Percentiles rank a stretch among this genome's conserved stretches.
Evolutionary conservation across 1,284 basidiomycete species (phyloP).

Genomic region (Tremellales sp.): DNA sequence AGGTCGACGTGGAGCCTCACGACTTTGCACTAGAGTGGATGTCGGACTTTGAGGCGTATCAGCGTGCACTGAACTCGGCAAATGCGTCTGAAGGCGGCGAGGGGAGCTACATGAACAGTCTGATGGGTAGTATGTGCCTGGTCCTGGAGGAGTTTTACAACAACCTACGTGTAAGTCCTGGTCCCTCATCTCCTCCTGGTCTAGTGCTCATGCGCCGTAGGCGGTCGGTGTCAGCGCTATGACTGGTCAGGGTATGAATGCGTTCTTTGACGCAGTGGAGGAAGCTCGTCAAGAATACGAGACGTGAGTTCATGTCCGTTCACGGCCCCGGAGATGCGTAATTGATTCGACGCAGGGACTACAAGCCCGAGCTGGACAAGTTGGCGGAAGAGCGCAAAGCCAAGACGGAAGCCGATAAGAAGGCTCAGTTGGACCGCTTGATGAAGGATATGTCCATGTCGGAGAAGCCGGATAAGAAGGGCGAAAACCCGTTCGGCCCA

Average conservation of each 20-base stretch:
- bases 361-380: slow-evolving; percentile 81
- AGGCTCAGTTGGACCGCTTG: slow-evolving; percentile 68
- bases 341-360: slow-evolving; percentile 60
- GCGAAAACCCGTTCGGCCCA: slow-evolving; percentile 46
- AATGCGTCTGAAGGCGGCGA: slow-evolving; percentile 78
- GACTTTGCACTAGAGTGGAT: slow-evolving; percentile 97
- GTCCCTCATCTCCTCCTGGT: slow-evolving; percentile 1
- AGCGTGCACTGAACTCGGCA: slow-evolving; percentile 56
- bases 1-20: slow-evolving; percentile 82
- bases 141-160: slow-evolving; percentile 99
- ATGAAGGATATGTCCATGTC: slow-evolving; percentile 82
- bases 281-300: slow-evolving; percentile 83
- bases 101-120: slow-evolving; percentile 94
- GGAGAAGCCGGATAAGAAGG: slow-evolving; percentile 41
- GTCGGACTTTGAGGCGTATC: slow-evolving; percentile 83
- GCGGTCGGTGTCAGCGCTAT: slow-evolving; percentile 93
- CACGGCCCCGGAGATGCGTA: neutral
- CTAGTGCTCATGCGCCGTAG: slow-evolving; percentile 49
- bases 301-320: slow-evolving; percentile 55
- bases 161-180: slow-evolving; percentile 69
- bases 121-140: slow-evolving; percentile 99
- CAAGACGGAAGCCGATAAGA: slow-evolving; percentile 64
- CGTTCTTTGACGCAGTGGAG: slow-evolving; percentile 88
- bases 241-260: slow-evolving; percentile 86
- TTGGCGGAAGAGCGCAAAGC: slow-evolving; percentile 55